A percentile compares a stretch with the other conserved stretches of the same genome.
These are phyloP conservation scores for Venustampulla echinocandica DNA, from an alignment of 495 filamentous ascomycete genomes.

Conservation along the genomic window DNA sequence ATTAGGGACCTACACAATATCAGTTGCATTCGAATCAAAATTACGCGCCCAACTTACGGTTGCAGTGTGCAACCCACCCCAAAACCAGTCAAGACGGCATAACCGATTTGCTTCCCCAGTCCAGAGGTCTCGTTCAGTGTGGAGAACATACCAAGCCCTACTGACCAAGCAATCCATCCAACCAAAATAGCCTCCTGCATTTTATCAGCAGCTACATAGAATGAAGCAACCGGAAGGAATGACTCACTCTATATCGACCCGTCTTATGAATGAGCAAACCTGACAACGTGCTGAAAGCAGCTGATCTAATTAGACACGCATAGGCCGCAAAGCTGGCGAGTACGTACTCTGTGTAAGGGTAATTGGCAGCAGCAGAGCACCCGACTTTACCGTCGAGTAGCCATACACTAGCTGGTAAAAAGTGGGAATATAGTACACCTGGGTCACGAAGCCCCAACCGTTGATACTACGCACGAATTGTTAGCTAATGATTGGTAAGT, in stretches of 20 bases:
- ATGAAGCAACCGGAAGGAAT: background rate
- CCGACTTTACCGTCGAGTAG: slow-evolving; percentile 42
- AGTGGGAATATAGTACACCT: slow-evolving; percentile 47
- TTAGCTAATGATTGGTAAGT: background rate
- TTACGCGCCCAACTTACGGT: slow-evolving; percentile 31
- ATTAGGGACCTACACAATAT: no score
- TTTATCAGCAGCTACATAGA: background rate
- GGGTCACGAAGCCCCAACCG: slow-evolving; percentile 46
- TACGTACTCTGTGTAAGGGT: slow-evolving; percentile 41
- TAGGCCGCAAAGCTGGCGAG: background rate
- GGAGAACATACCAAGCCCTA: slow-evolving; percentile 44
- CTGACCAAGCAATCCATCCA: slow-evolving; percentile 44
- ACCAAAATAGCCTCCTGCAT: slow-evolving; percentile 37
- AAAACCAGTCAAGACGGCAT: slow-evolving; percentile 40
- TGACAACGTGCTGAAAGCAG: slow-evolving; percentile 40
- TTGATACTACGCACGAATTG: slow-evolving; percentile 27
- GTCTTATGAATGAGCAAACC: slow-evolving; percentile 44
- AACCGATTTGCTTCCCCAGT: slow-evolving; percentile 46
- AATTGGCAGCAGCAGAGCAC: slow-evolving; percentile 44
- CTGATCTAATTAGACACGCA: slow-evolving; percentile 14
- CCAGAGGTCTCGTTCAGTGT: slow-evolving; percentile 40
- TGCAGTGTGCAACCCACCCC: slow-evolving; percentile 47
- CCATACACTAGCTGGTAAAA: slow-evolving; percentile 48
- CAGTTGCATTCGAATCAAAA: no score
- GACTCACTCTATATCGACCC: slow-evolving; percentile 36